Evolutionary conservation across 306 rosid genomes (phyloP).

Genomic region (Hylodesmum podocarpum): DNA sequence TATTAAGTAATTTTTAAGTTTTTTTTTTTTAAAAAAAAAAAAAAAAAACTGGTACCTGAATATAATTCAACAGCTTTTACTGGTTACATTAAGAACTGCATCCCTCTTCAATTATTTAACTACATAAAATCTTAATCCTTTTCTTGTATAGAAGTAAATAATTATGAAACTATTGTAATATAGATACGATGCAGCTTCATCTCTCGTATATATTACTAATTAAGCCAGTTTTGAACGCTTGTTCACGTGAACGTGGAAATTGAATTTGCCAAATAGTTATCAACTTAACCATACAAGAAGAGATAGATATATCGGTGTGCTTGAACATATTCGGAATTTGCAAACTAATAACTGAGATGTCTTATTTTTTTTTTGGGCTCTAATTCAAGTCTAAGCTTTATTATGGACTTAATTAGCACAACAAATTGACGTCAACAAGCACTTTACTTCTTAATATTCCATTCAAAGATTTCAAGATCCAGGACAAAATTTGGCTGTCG

Average conservation of each 20-base stretch:
- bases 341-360: neutral
- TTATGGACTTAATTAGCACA: neutral
- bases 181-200: too few species aligned
- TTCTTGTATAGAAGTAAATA: too few species aligned
- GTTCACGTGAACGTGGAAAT: neutral
- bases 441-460: neutral
- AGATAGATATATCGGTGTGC: too few species aligned
- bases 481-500: neutral
- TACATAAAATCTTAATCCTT: neutral
- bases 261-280: neutral
- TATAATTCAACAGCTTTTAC: neutral
- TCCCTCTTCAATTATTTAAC: neutral
- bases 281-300: neutral
- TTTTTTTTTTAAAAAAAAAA: too few species aligned
- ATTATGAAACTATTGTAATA: too few species aligned
- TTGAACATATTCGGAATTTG: neutral
- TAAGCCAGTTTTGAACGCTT: neutral
- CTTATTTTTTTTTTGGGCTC: neutral
- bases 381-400: neutral
- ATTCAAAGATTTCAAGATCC: neutral
- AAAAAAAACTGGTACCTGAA: too few species aligned
- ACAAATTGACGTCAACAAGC: slow-evolving; percentile 18
- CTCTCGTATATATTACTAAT: too few species aligned
- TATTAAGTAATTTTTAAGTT: too few species aligned
- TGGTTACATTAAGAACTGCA: neutral